Evolutionary conservation across 192 early-diverging fungal genomes (phyloP).

Genomic region (Spizellomyces sp.): DNA sequence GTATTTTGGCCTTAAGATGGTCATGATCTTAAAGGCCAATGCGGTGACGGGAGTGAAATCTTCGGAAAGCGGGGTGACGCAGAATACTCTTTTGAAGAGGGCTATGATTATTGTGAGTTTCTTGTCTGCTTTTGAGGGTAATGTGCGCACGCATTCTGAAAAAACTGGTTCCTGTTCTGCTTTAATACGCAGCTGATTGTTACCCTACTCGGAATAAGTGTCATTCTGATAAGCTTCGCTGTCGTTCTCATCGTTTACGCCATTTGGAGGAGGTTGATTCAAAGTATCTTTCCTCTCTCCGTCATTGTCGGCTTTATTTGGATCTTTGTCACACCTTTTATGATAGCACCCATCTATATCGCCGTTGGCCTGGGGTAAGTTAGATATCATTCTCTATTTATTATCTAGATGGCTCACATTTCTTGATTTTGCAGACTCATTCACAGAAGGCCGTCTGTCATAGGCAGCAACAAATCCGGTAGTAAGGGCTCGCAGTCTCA

Average conservation of each 20-base stretch:
- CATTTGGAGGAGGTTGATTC: background rate
- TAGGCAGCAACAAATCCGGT: too few species aligned
- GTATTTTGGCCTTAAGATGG: conserved; percentile 4
- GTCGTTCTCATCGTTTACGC: conserved; percentile 6
- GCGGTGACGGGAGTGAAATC: background rate
- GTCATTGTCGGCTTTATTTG: background rate
- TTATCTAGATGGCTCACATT: too few species aligned
- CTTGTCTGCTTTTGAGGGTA: too few species aligned
- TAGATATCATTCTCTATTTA: too few species aligned
- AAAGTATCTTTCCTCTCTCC: background rate
- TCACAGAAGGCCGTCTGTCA: too few species aligned
- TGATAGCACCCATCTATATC: background rate
- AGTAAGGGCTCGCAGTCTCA: too few species aligned
- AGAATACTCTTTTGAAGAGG: too few species aligned
- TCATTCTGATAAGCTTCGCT: background rate
- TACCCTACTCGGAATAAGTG: background rate
- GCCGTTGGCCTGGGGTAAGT: background rate
- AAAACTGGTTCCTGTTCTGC: too few species aligned
- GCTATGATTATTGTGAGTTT: too few species aligned
- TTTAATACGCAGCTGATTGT: background rate
- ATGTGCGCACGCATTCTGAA: too few species aligned
- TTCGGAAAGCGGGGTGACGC: too few species aligned
- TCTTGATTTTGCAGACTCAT: too few species aligned
- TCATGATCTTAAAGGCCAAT: background rate
- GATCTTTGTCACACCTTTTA: conserved; percentile 15